Percentiles rank a stretch among this genome's conserved stretches.
Evolutionary conservation across 2,329 filamentous ascomycete species (phyloP).

Genomic region (Sporothrix inflata): DNA sequence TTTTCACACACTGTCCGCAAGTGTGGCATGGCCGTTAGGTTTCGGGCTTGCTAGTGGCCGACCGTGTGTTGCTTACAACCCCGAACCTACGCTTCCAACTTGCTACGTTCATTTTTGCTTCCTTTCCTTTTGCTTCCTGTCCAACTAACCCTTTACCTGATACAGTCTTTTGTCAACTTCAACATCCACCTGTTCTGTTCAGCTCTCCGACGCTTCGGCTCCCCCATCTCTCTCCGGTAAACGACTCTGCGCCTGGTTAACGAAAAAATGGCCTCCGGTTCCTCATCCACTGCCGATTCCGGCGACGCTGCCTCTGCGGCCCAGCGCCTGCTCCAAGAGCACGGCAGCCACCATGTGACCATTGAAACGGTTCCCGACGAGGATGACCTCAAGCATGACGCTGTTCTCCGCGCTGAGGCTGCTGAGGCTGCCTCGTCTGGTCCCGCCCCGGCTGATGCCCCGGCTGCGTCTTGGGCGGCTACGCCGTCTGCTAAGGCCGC

Average conservation of each 20-base stretch:
- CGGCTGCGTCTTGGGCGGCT: slow-evolving; percentile 52
- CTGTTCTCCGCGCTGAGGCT: slow-evolving; percentile 46
- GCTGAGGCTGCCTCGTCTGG: slow-evolving; percentile 50
- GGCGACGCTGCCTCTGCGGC: slow-evolving; percentile 56
- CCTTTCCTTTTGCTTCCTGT: not conserved
- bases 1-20: not conserved
- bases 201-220: slow-evolving; percentile 13
- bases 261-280: slow-evolving; percentile 37
- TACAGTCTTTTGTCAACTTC: not conserved
- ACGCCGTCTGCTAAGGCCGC: slow-evolving; percentile 65
- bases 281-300: slow-evolving; percentile 41
- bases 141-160: not conserved
- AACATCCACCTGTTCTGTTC: not conserved
- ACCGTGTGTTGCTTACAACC: not conserved
- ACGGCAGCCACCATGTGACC: slow-evolving; percentile 65
- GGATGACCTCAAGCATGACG: slow-evolving; percentile 60
- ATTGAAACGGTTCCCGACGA: slow-evolving; percentile 84
- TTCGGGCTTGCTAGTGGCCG: slow-evolving; percentile 3
- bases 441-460: slow-evolving; percentile 48
- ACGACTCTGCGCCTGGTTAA: slow-evolving; percentile 26
- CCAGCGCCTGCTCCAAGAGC: slow-evolving; percentile 67
- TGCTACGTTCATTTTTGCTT: not conserved
- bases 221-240: slow-evolving; percentile 20
- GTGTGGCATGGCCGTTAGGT: not conserved
- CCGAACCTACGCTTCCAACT: not conserved